phyloP scores from a whole-genome alignment of 805 yeast species.

The Yarrowia deformans region DNA sequence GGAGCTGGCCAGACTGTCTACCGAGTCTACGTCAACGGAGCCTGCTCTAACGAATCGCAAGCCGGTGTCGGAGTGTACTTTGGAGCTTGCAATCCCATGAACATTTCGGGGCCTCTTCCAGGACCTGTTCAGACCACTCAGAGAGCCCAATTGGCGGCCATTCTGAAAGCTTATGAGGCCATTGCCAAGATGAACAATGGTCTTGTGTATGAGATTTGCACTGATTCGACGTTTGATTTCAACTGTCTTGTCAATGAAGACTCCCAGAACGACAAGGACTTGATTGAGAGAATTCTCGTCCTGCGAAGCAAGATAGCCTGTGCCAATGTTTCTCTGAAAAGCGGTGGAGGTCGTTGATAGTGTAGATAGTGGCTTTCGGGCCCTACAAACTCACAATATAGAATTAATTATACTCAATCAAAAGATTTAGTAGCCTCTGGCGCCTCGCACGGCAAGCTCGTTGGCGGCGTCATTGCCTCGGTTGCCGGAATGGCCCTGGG shows the following conservation, averaged over 20 bases:
- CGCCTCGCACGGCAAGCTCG: background rate
- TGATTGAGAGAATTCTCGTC: background rate
- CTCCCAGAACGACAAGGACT: background rate
- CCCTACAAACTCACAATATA: too few relatives aligned
- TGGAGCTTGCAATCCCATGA: background rate
- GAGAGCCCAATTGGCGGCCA: background rate
- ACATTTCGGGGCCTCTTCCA: background rate
- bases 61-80: background rate
- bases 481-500: slow-evolving; percentile 12
- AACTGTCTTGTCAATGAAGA: background rate
- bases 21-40: slow-evolving; percentile 4
- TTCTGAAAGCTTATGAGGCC: background rate
- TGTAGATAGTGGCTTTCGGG: too few relatives aligned
- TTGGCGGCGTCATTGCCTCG: slow-evolving; percentile 15
- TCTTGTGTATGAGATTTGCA: background rate
- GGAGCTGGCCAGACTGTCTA: background rate
- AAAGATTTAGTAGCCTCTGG: background rate
- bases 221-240: background rate
- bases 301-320: background rate
- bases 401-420: too few relatives aligned
- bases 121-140: background rate
- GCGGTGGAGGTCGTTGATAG: background rate
- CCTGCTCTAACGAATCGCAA: background rate
- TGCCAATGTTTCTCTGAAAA: background rate
- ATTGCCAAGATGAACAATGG: background rate